A percentile compares a stretch with the other conserved stretches of the same genome.
Evolutionary conservation across 257 asterid species (phyloP).

Genomic region (Solanum dulcamara): DNA sequence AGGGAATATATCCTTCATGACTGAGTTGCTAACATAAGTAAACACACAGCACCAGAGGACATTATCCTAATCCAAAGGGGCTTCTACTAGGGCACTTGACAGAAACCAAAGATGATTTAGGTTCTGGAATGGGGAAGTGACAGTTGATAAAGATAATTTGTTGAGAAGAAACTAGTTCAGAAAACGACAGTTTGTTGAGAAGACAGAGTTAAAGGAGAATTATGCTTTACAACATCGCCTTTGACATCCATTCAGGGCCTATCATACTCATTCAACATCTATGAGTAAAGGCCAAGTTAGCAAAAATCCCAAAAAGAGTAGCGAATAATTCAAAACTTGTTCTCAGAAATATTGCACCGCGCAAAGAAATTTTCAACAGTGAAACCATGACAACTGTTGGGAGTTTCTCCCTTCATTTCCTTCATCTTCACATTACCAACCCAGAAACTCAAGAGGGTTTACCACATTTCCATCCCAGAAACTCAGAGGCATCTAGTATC

Average conservation of each 20-base stretch:
- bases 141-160: background rate
- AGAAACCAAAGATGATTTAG: background rate
- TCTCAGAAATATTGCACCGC: background rate
- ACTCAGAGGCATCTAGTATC: background rate
- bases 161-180: background rate
- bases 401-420: background rate
- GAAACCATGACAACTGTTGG: background rate
- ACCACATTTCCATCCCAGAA: background rate
- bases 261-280: background rate
- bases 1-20: background rate
- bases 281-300: background rate
- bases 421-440: background rate
- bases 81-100: background rate
- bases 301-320: background rate
- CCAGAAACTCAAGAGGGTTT: background rate
- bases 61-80: background rate
- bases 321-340: background rate
- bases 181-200: background rate
- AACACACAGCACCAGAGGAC: background rate
- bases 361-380: background rate
- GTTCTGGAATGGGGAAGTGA: background rate
- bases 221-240: background rate
- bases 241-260: background rate
- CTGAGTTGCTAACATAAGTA: background rate
- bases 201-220: background rate